Base-by-base conservation (phyloP, 2,329 filamentous ascomycete genomes). In the Calycina marina region DNA sequence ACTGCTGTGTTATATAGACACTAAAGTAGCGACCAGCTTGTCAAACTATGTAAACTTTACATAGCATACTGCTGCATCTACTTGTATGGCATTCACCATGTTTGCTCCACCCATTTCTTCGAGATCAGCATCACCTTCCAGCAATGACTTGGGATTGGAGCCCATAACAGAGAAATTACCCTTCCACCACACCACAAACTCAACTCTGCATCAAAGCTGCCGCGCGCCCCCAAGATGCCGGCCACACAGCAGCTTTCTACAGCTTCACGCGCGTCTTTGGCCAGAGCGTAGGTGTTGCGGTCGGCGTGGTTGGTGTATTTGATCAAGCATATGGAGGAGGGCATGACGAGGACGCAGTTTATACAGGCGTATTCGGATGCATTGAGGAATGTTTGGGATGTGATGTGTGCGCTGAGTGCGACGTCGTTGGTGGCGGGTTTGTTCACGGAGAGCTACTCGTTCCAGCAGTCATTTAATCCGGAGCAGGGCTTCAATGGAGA, bases 251-350 rank as follows among this genome's bases (percentile, higher is more conserved):
- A 1, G 73, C 69, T 8, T 69, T 81, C 58, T 78, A 75, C 54
- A 67, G 65, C 32, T 82, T 83, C 57, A 64, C 74, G 44, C 66
- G 73, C 10, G 64, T 67, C 2, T 63, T 80, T 14, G 77, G 77
- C 0, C 72, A 79, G 48, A 62, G 68, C 0, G 54, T 80, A 6
- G 76, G 76, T 14, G 69, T 81, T 3, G 73, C 76, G 2, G 60
- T 79, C 31, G 70, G 72, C 2, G 75, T 77, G 41, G 2, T 24
- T 52, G 4, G 45, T 51, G 2, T 18, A 36, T 4, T 35, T 51
- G 11, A 48, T 52, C 11, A 47, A 48, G 14, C 12, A 6, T 6
- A 49, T 51, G 47, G 32, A 37, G 2, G 28, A 35, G 3, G 47
- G 65, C 39, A 39, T 45, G 0, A 9, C 54, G 49, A 63, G 62